phyloP scores from a whole-genome alignment of 306 rosid species.

The Rosa lucieae region DNA sequence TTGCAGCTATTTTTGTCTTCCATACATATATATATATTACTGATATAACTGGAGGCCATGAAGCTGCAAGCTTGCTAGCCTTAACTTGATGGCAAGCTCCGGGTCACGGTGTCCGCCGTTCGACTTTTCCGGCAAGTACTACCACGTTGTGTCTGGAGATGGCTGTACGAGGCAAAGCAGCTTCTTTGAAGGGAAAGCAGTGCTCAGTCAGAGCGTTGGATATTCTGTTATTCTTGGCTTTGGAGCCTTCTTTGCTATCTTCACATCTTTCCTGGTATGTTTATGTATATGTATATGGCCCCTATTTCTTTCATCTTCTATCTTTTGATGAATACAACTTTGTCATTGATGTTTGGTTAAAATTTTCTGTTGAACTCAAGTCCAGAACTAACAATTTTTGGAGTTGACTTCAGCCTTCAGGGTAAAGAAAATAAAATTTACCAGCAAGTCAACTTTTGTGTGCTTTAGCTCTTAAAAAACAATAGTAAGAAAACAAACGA shows the following conservation, averaged over 20 bases:
- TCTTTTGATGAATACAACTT: neutral
- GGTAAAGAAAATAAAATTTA: neutral
- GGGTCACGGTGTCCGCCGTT: constrained; percentile 65
- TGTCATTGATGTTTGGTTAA: neutral
- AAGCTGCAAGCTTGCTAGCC: neutral
- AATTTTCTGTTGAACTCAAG: neutral
- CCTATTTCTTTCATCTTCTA: neutral
- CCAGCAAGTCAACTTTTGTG: neutral
- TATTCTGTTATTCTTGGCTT: constrained; percentile 86
- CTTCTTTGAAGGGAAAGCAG: constrained; percentile 82
- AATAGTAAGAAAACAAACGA: neutral
- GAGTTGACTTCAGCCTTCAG: constrained; percentile 3
- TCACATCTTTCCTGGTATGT: constrained; percentile 82
- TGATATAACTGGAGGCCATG: neutral
- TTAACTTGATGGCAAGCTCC: constrained; percentile 40
- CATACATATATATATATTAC: neutral
- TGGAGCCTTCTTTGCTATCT: constrained; percentile 90
- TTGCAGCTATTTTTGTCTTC: neutral
- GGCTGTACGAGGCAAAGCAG: constrained; percentile 77
- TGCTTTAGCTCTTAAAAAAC: neutral
- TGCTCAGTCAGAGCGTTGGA: constrained; percentile 79
- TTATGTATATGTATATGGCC: neutral
- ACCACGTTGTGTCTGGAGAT: constrained; percentile 46
- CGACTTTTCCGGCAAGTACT: constrained; percentile 63
- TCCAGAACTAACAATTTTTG: neutral